phyloP scores from a whole-genome alignment of 768 basidiomycete genomes.

The Mycena alexandri region DNA sequence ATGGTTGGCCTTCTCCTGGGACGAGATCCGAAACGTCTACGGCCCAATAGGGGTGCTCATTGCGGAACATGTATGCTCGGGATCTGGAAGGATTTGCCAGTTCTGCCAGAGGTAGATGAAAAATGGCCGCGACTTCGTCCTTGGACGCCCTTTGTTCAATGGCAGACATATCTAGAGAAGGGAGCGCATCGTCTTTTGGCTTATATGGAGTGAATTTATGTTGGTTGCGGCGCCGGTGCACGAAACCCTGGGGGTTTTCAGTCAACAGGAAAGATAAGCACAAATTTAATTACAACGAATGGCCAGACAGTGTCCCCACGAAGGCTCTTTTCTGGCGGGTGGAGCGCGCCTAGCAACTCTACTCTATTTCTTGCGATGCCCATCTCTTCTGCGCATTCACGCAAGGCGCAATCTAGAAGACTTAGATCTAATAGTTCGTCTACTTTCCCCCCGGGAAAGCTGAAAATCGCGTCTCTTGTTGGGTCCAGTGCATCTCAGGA shows the following conservation, averaged over 20 bases:
- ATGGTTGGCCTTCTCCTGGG: slow-evolving; percentile 27
- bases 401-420: slow-evolving; percentile 68
- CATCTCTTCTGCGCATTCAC: slow-evolving; percentile 83
- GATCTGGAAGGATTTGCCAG: slow-evolving; percentile 63
- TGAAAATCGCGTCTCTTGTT: slow-evolving; percentile 42
- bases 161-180: slow-evolving; percentile 67
- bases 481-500: neutral
- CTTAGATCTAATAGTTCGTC: slow-evolving; percentile 72
- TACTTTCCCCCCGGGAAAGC: slow-evolving; percentile 82
- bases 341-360: slow-evolving; percentile 75
- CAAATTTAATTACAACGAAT: slow-evolving; percentile 69
- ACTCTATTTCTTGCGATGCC: slow-evolving; percentile 71
- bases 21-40: slow-evolving; percentile 76
- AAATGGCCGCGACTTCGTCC: slow-evolving; percentile 75
- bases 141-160: slow-evolving; percentile 62
- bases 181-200: slow-evolving; percentile 61
- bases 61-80: slow-evolving; percentile 68
- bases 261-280: neutral
- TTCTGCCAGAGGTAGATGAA: slow-evolving; percentile 76
- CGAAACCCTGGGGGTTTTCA: slow-evolving; percentile 41
- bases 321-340: slow-evolving; percentile 71
- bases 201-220: slow-evolving; percentile 17
- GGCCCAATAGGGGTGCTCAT: slow-evolving; percentile 70
- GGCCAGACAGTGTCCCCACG: slow-evolving; percentile 79
- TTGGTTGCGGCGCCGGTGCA: slow-evolving; percentile 43